Conservation (phyloP, 2,329 filamentous ascomycete species). For the Lecanosticta acicola region DNA sequence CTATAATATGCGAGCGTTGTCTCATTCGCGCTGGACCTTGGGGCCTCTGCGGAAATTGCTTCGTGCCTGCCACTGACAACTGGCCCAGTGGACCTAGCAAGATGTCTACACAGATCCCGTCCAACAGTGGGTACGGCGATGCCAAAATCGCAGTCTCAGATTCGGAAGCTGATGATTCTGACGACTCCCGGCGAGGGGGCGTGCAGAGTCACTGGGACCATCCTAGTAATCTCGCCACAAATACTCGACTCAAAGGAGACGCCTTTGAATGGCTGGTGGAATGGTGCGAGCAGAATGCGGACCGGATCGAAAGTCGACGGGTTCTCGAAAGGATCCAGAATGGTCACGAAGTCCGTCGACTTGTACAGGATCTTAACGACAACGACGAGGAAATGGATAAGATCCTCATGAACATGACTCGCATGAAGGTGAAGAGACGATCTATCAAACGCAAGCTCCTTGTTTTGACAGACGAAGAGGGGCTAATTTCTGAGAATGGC, state of each 20-base stretch:
- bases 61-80: not conserved
- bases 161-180: not conserved
- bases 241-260: not conserved
- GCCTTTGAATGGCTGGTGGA: constrained; percentile 3
- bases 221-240: too few species aligned
- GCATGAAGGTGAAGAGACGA: not conserved
- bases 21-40: not conserved
- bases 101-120: too few species aligned
- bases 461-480: not conserved
- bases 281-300: constrained; percentile 1
- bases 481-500: not conserved
- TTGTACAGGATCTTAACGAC: not conserved
- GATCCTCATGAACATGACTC: not conserved
- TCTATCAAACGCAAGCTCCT: not conserved
- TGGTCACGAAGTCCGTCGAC: not conserved
- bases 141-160: not conserved
- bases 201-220: not conserved
- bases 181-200: too few species aligned
- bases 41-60: not conserved
- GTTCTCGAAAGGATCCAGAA: not conserved
- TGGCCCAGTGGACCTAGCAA: not conserved
- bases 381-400: not conserved
- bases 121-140: too few species aligned
- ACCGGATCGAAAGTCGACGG: constrained; percentile 2
- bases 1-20: not conserved